Evolutionary conservation across 176 grass and related monocot genomes (phyloP).

Genomic region (Secale cereale): DNA sequence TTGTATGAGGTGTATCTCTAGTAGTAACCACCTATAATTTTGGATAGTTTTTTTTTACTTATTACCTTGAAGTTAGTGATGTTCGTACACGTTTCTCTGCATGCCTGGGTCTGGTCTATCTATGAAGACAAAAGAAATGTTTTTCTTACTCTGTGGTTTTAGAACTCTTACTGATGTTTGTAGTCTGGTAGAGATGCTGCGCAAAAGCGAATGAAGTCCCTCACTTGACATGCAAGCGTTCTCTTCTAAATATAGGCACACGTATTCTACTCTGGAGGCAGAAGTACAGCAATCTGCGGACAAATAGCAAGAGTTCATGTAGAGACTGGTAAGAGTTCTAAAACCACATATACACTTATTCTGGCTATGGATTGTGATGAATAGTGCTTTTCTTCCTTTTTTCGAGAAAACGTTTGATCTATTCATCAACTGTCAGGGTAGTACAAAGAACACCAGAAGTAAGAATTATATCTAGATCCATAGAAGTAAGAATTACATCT

Average conservation of each 20-base stretch:
- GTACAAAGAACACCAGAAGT: too few relatives aligned
- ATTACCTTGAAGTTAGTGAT: constrained; percentile 23
- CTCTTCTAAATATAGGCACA: not conserved
- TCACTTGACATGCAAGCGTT: not conserved
- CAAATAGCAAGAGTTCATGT: too few relatives aligned
- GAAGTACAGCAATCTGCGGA: not conserved
- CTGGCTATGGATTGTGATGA: too few relatives aligned
- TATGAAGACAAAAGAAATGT: not conserved
- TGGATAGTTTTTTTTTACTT: not conserved
- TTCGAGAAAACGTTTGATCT: too few relatives aligned
- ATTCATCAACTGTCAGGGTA: too few relatives aligned
- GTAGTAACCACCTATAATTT: constrained; percentile 41
- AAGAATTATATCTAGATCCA: too few relatives aligned
- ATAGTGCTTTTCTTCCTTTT: too few relatives aligned
- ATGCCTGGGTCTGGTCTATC: not conserved
- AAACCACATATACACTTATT: too few relatives aligned
- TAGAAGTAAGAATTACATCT: too few relatives aligned
- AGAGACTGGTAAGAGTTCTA: too few relatives aligned
- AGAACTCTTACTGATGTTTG: not conserved
- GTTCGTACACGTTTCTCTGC: constrained; percentile 5
- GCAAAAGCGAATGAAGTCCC: not conserved
- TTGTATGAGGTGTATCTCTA: constrained; percentile 32
- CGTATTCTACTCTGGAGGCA: not conserved
- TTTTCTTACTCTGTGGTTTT: not conserved
- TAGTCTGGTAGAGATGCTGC: not conserved